Evolutionary conservation across 192 early-diverging fungal genomes (phyloP), one percentile per base, ranked within the genome.

Genomic region (Diversispora eburnea): DNA sequence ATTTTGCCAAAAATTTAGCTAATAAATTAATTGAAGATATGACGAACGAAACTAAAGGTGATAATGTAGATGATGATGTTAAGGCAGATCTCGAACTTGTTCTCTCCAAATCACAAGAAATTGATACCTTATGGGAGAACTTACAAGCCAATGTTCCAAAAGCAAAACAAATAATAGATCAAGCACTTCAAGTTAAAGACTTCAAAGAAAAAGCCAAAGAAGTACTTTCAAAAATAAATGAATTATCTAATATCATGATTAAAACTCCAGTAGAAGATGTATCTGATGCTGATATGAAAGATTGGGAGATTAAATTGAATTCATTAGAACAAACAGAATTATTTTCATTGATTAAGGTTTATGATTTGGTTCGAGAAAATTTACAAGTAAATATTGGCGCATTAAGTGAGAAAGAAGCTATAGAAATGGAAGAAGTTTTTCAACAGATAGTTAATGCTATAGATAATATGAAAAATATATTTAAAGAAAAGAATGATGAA

Each of bases 221-320:
- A 63, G 17, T 48, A 22, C 33, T 64, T 20, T 3, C 25, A 8
- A 73, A 64, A 19, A 20, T 73, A 20, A 42, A 62, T 15, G 61
- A 73, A 19, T 39, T 73, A 19, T 62, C 60, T 22, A 43, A 22
- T 41, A 43, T 42, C 10, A 73, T 73, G 5, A 25, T 15, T 45
- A 39, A 52, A 5, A 64, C 39, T 17, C n/a, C 15, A 5, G 57
- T 60, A 0, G 49, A 63, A 54, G 25, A 63, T 3, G n/a, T 65
- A 2, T 9, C 47, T 22, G 6, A 51, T 8, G 19, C 8, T 61
- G 49, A 62, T 4, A 51, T 64, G 4, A 73, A 64, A 73, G 72
- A 73, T 55, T 73, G 72, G 72, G 61, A 73, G 13, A 73, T 73
- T 33, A 42, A 64, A 52, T 55, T 73, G 41, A 73, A 73, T 39